Base-by-base conservation (phyloP, 495 filamentous ascomycete species). In the Penicilliopsis zonata region DNA sequence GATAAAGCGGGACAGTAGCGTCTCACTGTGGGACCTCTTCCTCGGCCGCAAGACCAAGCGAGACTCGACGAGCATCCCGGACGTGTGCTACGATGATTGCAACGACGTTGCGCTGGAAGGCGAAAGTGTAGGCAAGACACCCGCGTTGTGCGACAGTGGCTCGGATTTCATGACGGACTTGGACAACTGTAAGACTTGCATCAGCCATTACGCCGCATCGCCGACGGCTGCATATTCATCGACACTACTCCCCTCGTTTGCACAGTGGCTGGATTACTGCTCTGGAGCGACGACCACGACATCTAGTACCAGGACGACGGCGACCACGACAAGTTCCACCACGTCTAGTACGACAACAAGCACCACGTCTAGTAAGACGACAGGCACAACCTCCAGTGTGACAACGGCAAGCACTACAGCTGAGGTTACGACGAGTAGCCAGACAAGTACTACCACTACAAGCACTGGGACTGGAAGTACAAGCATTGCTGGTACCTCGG, bases 81-180 rank as follows among this genome's bases (percentile, higher is more conserved):
- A 55, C 8, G 20, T 50, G 2, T 81, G 76, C 48, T 79, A 50
- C 41, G 54, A 52, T n/a, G 28, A 46, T 4, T 81, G 76, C 46
- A 68, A 71, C 33, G 58, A 59, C 23, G 62, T 59, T 9, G 53
- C 37, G 13, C 13, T 61, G 0, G 72, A 72, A 35, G 67, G 57
- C 1, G 53, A 72, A 31, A 13, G 21, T 0, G 33, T 57, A 5
- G 75, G 74, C 9, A 74, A 72, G 35, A 34, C 36, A 0, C 21
- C 55, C 0, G 40, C 28, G 0, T 50, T 80, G 3, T 80, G 76
- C 47, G 47, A 31, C 0, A 5, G 20, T n/a, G n/a, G n/a, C n/a
- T n/a, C n/a, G n/a, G n/a, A n/a, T n/a, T n/a, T n/a, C n/a, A n/a
- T n/a, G n/a, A n/a, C n/a, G n/a, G n/a, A n/a, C n/a, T n/a, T n/a